Evolutionary conservation across 345 rosid genomes (phyloP), one percentile per base, ranked within the genome.

Genomic region (Eucalyptus microcorys): DNA sequence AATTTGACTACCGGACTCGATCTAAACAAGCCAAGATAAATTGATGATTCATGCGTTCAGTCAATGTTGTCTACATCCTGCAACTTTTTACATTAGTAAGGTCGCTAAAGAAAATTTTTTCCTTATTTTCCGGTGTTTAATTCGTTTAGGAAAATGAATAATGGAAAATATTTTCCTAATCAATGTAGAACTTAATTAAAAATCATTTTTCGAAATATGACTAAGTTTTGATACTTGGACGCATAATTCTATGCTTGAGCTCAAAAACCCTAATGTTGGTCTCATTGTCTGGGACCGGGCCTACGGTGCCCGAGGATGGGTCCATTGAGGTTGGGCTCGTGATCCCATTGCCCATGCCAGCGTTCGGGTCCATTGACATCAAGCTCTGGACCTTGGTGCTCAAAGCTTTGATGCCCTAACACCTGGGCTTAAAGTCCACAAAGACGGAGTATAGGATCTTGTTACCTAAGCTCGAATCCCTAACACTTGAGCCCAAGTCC

Each of bases 191-290:
- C 30, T 4, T 55, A 55, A 55, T 55, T 10, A 4, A 10, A 55
- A 55, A 24, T 55, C 14, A 55, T 4, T 55, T 55, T 55, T 55
- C 3, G 1, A 55, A 55, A 55, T 55, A 55, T 55, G 30, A 55
- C 1, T 24, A 55, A 10, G 13, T 55, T 24, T 55, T 10, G 3
- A 24, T 1, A 24, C 1, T 55, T 55, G 3, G 30, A 55, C 0
- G 0, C 1, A 5, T 22, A 55, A 24, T 24, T 55, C 61, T 55
- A 55, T 24, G 14, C 13, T 55, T 55, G 30, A 24, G 61, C 30
- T 55, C 1, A 3, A 1, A 55, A 55, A 55, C 6, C 30, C 13
- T 32, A 55, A 55, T 24, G 27, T 55, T 55, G 59, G 59, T 55
- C 59, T 10, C 17, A 10, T 53, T 22, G 27, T 53, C 1, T 22